Conservation (phyloP, 176 grass and related monocot species). For the Poa pratensis region DNA sequence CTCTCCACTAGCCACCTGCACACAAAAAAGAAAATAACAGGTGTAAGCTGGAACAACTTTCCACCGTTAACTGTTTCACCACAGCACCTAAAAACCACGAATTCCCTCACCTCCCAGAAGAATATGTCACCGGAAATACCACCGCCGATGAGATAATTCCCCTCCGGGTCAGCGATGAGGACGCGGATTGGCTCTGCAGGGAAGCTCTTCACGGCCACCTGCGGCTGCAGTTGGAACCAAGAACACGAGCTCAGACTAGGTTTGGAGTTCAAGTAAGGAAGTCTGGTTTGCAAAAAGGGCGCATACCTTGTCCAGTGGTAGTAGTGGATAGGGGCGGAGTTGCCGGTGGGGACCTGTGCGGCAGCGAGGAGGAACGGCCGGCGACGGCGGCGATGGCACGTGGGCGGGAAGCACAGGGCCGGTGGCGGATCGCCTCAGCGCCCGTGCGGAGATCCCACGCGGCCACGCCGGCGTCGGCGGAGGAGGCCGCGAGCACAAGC, state of each 20-base stretch:
- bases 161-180: constrained; percentile 73
- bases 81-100: constrained; percentile 7
- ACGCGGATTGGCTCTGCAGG: constrained; percentile 78
- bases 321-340: constrained; percentile 64
- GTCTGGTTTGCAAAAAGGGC: background rate
- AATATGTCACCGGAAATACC: constrained; percentile 71
- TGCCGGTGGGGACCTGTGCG: constrained; percentile 55
- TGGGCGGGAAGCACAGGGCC: constrained; percentile 56
- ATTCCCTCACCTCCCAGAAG: constrained; percentile 76
- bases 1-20: constrained; percentile 79
- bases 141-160: constrained; percentile 81
- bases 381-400: constrained; percentile 57
- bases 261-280: background rate
- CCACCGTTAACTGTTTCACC: constrained; percentile 4
- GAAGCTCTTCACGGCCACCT: constrained; percentile 83
- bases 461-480: constrained; percentile 59
- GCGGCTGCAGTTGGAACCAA: constrained; percentile 56
- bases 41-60: background rate
- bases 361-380: constrained; percentile 68
- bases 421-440: constrained; percentile 56
- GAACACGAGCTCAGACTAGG: constrained; percentile 3
- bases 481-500: constrained; percentile 65
- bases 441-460: constrained; percentile 69
- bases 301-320: constrained; percentile 82
- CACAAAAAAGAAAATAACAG: background rate